Evolutionary conservation across 2,329 filamentous ascomycete genomes (phyloP).

Genomic region (Nothomitra cinnamomea): DNA sequence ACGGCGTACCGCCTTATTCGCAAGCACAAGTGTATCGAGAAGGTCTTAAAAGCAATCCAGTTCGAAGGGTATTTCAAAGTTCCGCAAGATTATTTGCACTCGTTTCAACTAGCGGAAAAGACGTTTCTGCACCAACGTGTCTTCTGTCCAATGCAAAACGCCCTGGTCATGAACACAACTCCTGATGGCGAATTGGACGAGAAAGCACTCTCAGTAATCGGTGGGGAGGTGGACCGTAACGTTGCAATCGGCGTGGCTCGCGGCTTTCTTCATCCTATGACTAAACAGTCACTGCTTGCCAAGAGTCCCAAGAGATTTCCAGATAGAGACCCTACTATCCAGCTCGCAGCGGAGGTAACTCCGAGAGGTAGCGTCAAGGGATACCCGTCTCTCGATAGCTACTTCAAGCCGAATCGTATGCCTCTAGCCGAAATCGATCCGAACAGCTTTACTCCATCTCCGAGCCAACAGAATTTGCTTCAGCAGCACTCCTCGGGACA

Average conservation of each 20-base stretch:
- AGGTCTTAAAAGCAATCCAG: constrained; percentile 62
- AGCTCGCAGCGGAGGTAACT: background rate
- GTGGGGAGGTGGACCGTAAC: constrained; percentile 49
- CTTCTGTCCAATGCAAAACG: constrained; percentile 58
- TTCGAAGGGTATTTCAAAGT: constrained; percentile 78
- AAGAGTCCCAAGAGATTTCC: constrained; percentile 15
- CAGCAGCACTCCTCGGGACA: constrained; percentile 24
- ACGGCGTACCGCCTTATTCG: constrained; percentile 82
- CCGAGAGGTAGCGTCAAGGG: constrained; percentile 32
- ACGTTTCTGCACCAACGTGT: constrained; percentile 94
- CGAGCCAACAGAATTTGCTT: constrained; percentile 43
- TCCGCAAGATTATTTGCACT: constrained; percentile 62
- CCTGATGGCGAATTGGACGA: constrained; percentile 45
- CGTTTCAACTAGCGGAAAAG: constrained; percentile 72
- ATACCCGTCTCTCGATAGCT: constrained; percentile 43
- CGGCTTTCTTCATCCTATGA: constrained; percentile 80
- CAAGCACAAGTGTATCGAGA: constrained; percentile 77
- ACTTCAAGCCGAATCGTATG: constrained; percentile 45
- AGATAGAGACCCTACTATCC: background rate
- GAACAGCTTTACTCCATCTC: constrained; percentile 49
- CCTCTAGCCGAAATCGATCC: constrained; percentile 51
- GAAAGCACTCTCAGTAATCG: constrained; percentile 67
- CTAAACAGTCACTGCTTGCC: constrained; percentile 46
- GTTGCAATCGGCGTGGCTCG: constrained; percentile 57
- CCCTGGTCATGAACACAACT: constrained; percentile 59